Evolutionary conservation across 768 basidiomycete genomes (phyloP), one percentile per base, ranked within the genome.

Genomic region (Phylloporus arenicola): DNA sequence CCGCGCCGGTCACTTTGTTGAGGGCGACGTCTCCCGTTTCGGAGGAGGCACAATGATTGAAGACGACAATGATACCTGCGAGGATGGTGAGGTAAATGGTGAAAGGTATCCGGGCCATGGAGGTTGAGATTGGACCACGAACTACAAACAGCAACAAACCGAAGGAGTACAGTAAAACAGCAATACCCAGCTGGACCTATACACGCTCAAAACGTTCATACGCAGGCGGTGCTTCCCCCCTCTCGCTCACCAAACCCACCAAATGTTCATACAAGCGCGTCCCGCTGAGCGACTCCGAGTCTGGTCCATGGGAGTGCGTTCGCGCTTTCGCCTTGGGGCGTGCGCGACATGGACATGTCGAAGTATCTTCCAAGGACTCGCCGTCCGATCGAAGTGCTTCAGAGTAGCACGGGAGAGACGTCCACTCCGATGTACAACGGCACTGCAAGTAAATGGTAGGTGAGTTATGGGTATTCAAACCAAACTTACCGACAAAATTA

Each of bases 221-320:
- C 4, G 53, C 50, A n/a, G 94, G 94, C 0, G 94, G 93, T 8
- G 79, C 78, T 64, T 96, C 92, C 7, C 93, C 93, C 14, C 75
- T 73, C 59, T 87, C 84, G 42, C 78, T 86, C 65, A 88, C 87
- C 64, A 85, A 83, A 20, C 94, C 93, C 34, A 96, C 76, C 17
- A 96, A 76, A 22, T 85, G 76, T 63, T 92, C 92, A 59, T 87
- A 92, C 51, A 85, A 76, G 37, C 67, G 57, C 50, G 70, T 79
- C 20, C 73, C 72, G n/a, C 67, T 65, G n/a, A 75, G 62, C 16
- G 70, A 68, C 42, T 75, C 71, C 4, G 57, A 57, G 1, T 54
- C 42, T 11, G 22, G 16, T 17, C 14, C 42, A 39, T 53, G 42
- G 10, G 41, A 43, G 10, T 16, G 27, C 13, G 35, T 30, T n/a